A percentile compares a stretch with the other conserved stretches of the same genome.
Evolutionary conservation across 257 asterid genomes (phyloP).

Genomic region (Cruciata laevipes): DNA sequence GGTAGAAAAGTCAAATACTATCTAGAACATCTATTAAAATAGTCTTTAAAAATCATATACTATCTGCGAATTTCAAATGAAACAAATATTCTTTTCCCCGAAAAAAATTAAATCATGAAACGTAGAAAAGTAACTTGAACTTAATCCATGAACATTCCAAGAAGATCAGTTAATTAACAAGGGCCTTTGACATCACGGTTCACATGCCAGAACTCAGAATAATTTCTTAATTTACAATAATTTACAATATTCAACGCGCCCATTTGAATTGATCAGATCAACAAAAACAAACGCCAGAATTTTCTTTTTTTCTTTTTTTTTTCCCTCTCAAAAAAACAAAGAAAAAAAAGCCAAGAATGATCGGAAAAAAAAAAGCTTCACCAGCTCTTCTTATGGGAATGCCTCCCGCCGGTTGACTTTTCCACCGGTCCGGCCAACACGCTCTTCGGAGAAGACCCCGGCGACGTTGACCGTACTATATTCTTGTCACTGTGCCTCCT

Average conservation of each 20-base stretch:
- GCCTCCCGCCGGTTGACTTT: constrained; percentile 10
- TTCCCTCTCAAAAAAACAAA: background rate
- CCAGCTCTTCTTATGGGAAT: constrained; percentile 29
- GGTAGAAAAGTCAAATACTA: too few species aligned
- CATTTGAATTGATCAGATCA: constrained; percentile 6
- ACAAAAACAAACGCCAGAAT: background rate
- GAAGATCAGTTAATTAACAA: background rate
- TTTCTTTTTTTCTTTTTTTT: background rate
- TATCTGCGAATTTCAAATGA: background rate
- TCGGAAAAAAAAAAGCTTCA: background rate
- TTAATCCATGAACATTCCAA: background rate
- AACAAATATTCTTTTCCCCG: background rate
- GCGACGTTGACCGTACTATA: background rate
- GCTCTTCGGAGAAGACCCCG: constrained; percentile 8
- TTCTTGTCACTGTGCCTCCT: constrained; percentile 11
- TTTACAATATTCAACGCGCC: constrained; percentile 1
- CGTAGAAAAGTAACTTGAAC: background rate
- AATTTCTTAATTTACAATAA: background rate
- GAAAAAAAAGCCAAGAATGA: background rate
- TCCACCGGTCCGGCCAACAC: constrained; percentile 22
- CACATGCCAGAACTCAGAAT: constrained; percentile 2
- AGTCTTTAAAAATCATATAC: too few species aligned
- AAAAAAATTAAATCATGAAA: too few species aligned
- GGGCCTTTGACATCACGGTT: background rate
- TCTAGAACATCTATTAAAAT: background rate